phyloP scores from a whole-genome alignment of 2,329 filamentous ascomycete species.

The Arthrobotrys megalospora region DNA sequence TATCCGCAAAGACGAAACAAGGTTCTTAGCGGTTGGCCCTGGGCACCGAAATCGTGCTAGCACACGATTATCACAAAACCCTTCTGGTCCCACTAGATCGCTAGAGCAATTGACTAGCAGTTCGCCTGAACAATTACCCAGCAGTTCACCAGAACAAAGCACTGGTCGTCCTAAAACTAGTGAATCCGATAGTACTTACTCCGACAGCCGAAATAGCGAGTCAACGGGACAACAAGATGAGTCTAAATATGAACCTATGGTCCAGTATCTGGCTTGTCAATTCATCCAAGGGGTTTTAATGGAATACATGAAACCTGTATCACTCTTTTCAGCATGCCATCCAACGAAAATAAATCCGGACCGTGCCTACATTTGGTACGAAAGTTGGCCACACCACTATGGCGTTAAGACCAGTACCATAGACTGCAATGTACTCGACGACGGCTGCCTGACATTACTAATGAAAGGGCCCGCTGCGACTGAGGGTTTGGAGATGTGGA shows the following conservation, averaged over 20 bases:
- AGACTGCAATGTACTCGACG: background rate
- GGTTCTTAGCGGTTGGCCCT: too few relatives aligned
- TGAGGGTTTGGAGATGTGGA: too few relatives aligned
- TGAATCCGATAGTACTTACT: too few relatives aligned
- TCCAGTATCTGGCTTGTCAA: background rate
- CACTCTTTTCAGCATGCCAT: background rate
- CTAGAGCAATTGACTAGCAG: too few relatives aligned
- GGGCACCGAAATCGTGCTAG: too few relatives aligned
- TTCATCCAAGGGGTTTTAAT: background rate
- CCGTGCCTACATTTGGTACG: background rate
- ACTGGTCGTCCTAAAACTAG: too few relatives aligned
- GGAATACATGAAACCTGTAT: background rate
- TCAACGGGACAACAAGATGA: constrained; percentile 8
- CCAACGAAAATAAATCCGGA: background rate
- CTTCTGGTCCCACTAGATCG: too few relatives aligned
- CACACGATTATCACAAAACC: too few relatives aligned
- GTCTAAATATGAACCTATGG: background rate
- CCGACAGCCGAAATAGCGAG: background rate
- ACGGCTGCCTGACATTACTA: background rate
- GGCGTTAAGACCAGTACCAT: background rate
- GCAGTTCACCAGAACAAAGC: too few relatives aligned
- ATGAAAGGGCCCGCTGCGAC: background rate
- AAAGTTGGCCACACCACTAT: background rate
- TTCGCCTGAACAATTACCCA: too few relatives aligned
- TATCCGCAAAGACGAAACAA: too few relatives aligned